Evolutionary conservation across 2,329 filamentous ascomycete species (phyloP), one percentile per base, ranked within the genome.

Genomic region (Xylaria sp.): DNA sequence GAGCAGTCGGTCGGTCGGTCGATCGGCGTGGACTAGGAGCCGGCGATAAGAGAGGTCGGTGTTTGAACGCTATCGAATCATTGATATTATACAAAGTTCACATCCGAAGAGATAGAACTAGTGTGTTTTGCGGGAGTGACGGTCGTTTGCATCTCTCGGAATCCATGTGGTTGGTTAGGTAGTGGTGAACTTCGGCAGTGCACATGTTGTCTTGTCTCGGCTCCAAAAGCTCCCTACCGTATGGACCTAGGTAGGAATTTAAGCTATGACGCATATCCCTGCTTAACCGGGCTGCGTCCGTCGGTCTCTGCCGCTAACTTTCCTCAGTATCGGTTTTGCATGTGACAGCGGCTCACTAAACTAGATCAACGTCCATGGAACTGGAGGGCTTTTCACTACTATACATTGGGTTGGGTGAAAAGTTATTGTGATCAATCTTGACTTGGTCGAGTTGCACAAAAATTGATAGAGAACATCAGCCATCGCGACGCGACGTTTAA

Each of bases 181-280:
- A 39, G 45, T 39, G 34, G 40, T 59, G 45, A 50, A 54, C 51
- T 54, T 59, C 54, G 57, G 57, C 50, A 59, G 48, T 53, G 57
- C 57, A 59, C 57, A 59, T 59, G 57, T 34, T 34, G 8, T 7
- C 29, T 34, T 7, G 8, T 52, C 44, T 56, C 53, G 57, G 57
- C 54, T 59, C 24, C 51, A 54, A 50, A 43, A 42, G 29, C 40
- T 40, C n/a, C n/a, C n/a, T n/a, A n/a, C n/a, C n/a, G n/a, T n/a
- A n/a, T n/a, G n/a, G n/a, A n/a, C n/a, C n/a, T n/a, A n/a, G n/a
- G n/a, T n/a, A 24, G 42, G 21, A 50, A 50, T 44, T 46, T 41
- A 44, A 37, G 44, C 44, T 45, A 47, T 48, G 40, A 22, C 29
- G 41, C 41, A 43, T 43, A 26, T 44, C 24, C 17, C 24, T 46